Evolutionary conservation across 2,329 filamentous ascomycete species (phyloP).

Genomic region (Diaporthe helianthi): DNA sequence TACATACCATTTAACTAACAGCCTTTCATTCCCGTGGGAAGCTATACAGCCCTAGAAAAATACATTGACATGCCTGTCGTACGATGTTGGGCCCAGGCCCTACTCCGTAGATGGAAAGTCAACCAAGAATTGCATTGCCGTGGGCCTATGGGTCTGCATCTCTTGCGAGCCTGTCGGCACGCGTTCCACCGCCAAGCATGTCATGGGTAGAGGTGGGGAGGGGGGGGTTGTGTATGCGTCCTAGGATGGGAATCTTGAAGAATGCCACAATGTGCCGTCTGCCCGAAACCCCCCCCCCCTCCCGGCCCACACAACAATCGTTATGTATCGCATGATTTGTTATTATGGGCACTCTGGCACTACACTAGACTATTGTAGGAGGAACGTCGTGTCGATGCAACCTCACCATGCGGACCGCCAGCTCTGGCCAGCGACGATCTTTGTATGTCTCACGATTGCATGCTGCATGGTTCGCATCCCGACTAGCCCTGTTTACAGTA

Average conservation of each 20-base stretch:
- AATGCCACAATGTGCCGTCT: background rate
- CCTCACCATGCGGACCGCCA: slow-evolving; percentile 17
- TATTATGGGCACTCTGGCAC: too few species aligned
- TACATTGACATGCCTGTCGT: slow-evolving; percentile 6
- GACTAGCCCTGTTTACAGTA: background rate
- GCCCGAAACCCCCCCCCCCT: too few species aligned
- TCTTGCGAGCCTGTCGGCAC: slow-evolving; percentile 6
- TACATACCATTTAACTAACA: background rate
- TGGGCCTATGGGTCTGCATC: background rate
- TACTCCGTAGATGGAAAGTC: background rate
- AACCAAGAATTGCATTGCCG: background rate
- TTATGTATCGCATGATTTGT: background rate
- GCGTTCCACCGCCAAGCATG: slow-evolving; percentile 10
- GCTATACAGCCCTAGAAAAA: slow-evolving; percentile 1
- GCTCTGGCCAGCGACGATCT: slow-evolving; percentile 13
- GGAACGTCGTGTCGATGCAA: slow-evolving; percentile 15
- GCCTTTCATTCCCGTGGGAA: background rate
- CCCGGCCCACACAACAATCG: slow-evolving; percentile 9
- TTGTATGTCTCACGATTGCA: slow-evolving; percentile 8
- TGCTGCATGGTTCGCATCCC: background rate
- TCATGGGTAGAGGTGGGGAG: background rate
- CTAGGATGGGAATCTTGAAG: background rate
- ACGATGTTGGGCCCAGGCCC: slow-evolving; percentile 10
- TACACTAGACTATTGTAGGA: too few species aligned
- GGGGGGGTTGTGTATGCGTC: background rate